Conservation (phyloP, 208 protist genomes). For the Leishmania major region DNA sequence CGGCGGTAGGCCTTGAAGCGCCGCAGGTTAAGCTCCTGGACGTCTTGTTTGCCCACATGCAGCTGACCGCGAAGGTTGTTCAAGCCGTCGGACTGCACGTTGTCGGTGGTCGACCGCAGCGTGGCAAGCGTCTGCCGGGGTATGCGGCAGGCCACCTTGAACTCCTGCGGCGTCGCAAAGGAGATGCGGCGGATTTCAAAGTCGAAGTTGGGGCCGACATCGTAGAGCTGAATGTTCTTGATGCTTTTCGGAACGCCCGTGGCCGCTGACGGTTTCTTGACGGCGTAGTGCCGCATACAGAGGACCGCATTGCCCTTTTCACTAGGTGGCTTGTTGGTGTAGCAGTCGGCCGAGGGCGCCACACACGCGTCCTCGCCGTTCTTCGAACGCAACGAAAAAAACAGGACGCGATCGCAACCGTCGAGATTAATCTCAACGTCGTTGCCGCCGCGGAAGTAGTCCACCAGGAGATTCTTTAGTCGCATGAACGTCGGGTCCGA, state of each 20-base stretch:
- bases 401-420: slow-evolving; percentile 81
- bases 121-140: slow-evolving; percentile 64
- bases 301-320: slow-evolving; percentile 66
- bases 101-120: slow-evolving; percentile 62
- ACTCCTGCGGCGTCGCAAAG: slow-evolving; percentile 80
- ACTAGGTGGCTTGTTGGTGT: slow-evolving; percentile 52
- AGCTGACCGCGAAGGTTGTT: slow-evolving; percentile 84
- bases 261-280: slow-evolving; percentile 68
- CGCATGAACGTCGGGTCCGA: slow-evolving; percentile 72
- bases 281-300: slow-evolving; percentile 85
- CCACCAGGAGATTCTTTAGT: slow-evolving; percentile 83
- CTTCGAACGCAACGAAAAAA: slow-evolving; percentile 74
- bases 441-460: slow-evolving; percentile 84
- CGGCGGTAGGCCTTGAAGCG: slow-evolving; percentile 83
- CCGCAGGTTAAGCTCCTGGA: slow-evolving; percentile 74
- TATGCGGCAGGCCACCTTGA: slow-evolving; percentile 71
- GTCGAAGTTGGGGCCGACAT: slow-evolving; percentile 89
- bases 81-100: slow-evolving; percentile 74
- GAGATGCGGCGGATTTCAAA: slow-evolving; percentile 72
- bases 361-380: slow-evolving; percentile 80
- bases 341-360: slow-evolving; percentile 72
- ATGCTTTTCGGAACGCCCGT: slow-evolving; percentile 43
- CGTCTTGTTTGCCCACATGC: slow-evolving; percentile 83
- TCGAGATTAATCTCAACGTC: slow-evolving; percentile 71
- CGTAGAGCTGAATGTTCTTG: slow-evolving; percentile 66